Conservation (phyloP, 352 stramenopile genomes). For the Thraustochytrium striatum region DNA sequence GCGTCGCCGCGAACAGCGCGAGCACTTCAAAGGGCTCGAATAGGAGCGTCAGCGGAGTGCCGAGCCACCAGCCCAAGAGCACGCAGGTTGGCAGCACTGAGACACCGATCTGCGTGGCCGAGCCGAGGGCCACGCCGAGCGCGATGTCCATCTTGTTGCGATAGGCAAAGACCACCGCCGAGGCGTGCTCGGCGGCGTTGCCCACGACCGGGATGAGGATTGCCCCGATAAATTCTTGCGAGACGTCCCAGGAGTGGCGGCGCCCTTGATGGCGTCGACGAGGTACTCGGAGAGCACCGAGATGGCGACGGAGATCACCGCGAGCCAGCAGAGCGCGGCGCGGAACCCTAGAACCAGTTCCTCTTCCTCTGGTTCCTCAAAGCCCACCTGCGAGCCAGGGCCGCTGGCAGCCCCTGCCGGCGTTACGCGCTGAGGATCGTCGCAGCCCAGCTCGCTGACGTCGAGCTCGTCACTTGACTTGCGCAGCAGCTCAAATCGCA, state of each 20-base stretch:
- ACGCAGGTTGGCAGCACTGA: slow-evolving; percentile 93
- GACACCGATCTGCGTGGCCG: slow-evolving; percentile 90
- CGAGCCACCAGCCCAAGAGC: slow-evolving; percentile 84
- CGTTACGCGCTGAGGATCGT: too few relatives aligned
- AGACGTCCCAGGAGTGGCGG: slow-evolving; percentile 63
- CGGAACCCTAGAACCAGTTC: slow-evolving; percentile 32
- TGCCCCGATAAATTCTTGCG: slow-evolving; percentile 79
- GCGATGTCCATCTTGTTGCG: slow-evolving; percentile 98
- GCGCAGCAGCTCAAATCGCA: too few relatives aligned
- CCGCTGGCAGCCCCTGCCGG: too few relatives aligned
- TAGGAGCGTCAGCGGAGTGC: slow-evolving; percentile 85
- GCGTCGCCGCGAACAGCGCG: slow-evolving; percentile 74
- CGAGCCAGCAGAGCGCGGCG: not conserved
- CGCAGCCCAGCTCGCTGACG: too few relatives aligned
- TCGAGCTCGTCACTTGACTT: too few relatives aligned
- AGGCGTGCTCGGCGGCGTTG: slow-evolving; percentile 95
- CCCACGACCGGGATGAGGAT: slow-evolving; percentile 94
- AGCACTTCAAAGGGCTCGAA: slow-evolving; percentile 93
- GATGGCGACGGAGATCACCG: slow-evolving; percentile 17
- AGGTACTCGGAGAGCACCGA: slow-evolving; percentile 57
- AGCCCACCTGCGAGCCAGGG: not conserved
- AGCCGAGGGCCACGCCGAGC: slow-evolving; percentile 94
- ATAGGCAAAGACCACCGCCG: slow-evolving; percentile 88
- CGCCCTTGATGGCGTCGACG: slow-evolving; percentile 72
- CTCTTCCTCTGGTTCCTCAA: slow-evolving; percentile 10